Base-by-base conservation (phyloP, 768 basidiomycete genomes). In the Collybia sordida region DNA sequence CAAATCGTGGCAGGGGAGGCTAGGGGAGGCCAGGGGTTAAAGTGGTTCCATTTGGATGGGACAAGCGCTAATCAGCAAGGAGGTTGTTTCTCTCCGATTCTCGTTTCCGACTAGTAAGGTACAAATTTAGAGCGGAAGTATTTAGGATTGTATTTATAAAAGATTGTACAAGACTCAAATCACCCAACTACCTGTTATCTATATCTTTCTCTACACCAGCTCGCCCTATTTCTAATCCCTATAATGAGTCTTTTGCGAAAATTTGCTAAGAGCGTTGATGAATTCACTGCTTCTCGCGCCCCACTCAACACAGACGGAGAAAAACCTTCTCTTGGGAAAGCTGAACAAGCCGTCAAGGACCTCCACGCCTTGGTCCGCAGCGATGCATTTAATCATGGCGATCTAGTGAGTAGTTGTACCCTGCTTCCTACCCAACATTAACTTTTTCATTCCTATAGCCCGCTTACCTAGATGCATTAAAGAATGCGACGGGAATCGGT, bases 381-480 rank as follows among this genome's bases (percentile, higher is more conserved):
- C 25, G 67, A 67, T 2, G 57, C 65, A 1, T 53, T 71, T 31
- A 52, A 45, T 5, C 47, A 53, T 4, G 24, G 53, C 1, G 69
- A 72, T 51, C 49, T 71, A 51, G 74, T 75, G 52, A 45, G 63
- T 56, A 4, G 38, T 23, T 23, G 11, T 37, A 23, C 4, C n/a
- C 3, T 18, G 5, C n/a, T 2, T 17, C n/a, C 24, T 15, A 28
- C 23, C 25, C 23, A 18, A 19, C 11, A 19, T 9, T 21, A 6
- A 23, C 45, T 17, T 37, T 15, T 11, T 6, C 5, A 24, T 19
- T 15, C 17, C 1, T 25, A 39, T 54, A 85, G 83, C 71, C 72
- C 23, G 80, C 78, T 12, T 71, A 75, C 44, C 48, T 65, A 27
- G 78, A 88, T 61, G 78, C 78, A 11, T 27, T 81, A 8, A 62